Base-by-base conservation (phyloP, 768 basidiomycete species). In the Dictyophora rubrovolvata region DNA sequence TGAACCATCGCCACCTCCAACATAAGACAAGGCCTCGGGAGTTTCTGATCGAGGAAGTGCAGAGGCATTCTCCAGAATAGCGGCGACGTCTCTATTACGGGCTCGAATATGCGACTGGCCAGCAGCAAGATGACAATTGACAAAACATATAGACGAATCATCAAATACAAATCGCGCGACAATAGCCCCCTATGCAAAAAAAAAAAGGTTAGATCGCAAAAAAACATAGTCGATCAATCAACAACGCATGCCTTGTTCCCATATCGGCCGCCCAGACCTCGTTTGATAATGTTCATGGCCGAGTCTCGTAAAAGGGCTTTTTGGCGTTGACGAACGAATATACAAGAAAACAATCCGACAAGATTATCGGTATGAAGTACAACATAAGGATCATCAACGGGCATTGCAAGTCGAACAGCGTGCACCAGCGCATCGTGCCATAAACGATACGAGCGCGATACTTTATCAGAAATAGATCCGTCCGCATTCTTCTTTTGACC, bases 71-170 rank as follows among this genome's bases (percentile, higher is more conserved):
- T 98, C 95, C 60, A 97, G 71, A 60, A 98, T 88, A 0, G 84
- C 86, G 6, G 88, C 85, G 11, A 93, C 75, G 70, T 99, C 95
- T 2, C 86, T 83, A 65, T 96, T 96, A 17, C 95, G 79, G 61
- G 87, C 78, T 1, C 87, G 80, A 17, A 87, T 80, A 53, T 88
- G 87, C 58, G 81, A 79, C 66, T 97, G 94, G 1, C 95, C 95
- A 6, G 92, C 91, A n/a, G 94, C 95, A 60, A 99, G 80, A 76
- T 99, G 95, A 63, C 89, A 93, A 72, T 99, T 99, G 73, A 98
- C 83, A 66, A 96, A 87, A 71, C 95, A 98, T 14, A 97, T 68
- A 0, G 91, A 94, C 1, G 93, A 88, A 69, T 97, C 93, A 61
- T 93, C 93, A 49, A 98, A 78, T 7, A 93, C 81, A 61, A 96